Evolutionary conservation across 1,284 basidiomycete genomes (phyloP), one percentile per base, ranked within the genome.

Genomic region (Austropuccinia psidii): DNA sequence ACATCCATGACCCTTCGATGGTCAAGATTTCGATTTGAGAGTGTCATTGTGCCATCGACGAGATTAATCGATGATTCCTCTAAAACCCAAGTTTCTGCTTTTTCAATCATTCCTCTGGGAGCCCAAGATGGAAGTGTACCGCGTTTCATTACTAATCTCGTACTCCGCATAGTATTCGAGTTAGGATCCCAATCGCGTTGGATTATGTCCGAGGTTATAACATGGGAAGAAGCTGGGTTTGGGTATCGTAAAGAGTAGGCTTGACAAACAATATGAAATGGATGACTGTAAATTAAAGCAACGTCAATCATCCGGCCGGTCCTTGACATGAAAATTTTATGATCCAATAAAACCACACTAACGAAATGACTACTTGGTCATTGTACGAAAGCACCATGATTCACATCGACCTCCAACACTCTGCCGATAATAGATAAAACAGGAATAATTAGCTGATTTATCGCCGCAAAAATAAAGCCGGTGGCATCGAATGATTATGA

Each of bases 171-270:
- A 13, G 89, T 87, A 31, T 91, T 90, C 0, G 80, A 81, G 0
- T 84, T 82, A 21, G 88, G 83, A 11, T 89, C 88, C 76, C 89
- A 83, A 4, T 82, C 84, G 76, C 94, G 89, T 69, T 90, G 90
- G 75, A 98, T 86, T 75, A 97, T 93, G 83, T 98, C 95, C 84
- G 92, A 93, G 8, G 92, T 92, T 75, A 96, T 83, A 79, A 98
- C 90, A 81, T 98, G 95, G 13, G 91, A 85, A 6, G 95, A 91
- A 78, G 91, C 91, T 50, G 95, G 94, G 81, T 98, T 98, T 3
- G 96, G 95, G 81, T 98, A 98, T 76, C 96, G 89, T 75, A 97
- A 85, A 79, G 94, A 93, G 84, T 91, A 98, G 19, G 94, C 94
- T 76, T 94, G 85, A 43, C 91, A 88, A 72, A 95, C 90, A 75